Base-by-base conservation (phyloP, 495 filamentous ascomycete species). In the Lineolata rhizophorae region DNA sequence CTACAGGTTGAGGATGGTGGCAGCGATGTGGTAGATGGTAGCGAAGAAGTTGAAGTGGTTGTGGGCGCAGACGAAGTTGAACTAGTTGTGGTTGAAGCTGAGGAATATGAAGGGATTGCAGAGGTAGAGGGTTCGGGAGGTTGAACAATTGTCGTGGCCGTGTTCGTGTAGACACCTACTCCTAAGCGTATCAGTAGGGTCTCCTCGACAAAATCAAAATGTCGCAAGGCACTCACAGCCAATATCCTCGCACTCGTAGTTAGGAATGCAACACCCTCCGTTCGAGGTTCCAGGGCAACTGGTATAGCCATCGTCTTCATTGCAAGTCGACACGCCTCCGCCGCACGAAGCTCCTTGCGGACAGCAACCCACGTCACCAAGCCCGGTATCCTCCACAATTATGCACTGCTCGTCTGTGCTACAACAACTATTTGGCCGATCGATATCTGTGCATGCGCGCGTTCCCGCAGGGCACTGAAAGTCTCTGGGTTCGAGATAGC, bases 321-420 rank as follows among this genome's bases (percentile, higher is more conserved):
- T 52, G 43, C 85, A 97, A 2, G 45, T 46, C 0, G 59, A 58
- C 25, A 92, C 65, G 4, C 54, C 51, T 4, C 73, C 70, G 3
- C 61, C 57, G 50, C 87, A 97, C 3, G 45, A 65, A 42, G 64
- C 48, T 2, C 82, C 82, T 18, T 50, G 49, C 11, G 74, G 74
- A 58, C 85, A 97, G 48, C 85, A 97, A 2, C 83, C 87, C 1
- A 93, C 78, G 34, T 67, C 63, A 0, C 81, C 81, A 20, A 65
- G 53, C 0, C 76, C 77, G 2, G 67, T 74, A 42, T 87, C 70
- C n/a, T 58, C 35, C 16, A 90, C 68, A n/a, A 64, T 43, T 24
- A 72, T 58, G 47, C 85, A 97, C 0, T 55, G 65, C 44, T 78
- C 67, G 6, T 60, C 62, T 5, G 54, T 52, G 5, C 56, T 45